These are phyloP conservation scores for Coniochaeta sp. DNA, from an alignment of 2,329 filamentous ascomycete species.

Conservation along the genomic window DNA sequence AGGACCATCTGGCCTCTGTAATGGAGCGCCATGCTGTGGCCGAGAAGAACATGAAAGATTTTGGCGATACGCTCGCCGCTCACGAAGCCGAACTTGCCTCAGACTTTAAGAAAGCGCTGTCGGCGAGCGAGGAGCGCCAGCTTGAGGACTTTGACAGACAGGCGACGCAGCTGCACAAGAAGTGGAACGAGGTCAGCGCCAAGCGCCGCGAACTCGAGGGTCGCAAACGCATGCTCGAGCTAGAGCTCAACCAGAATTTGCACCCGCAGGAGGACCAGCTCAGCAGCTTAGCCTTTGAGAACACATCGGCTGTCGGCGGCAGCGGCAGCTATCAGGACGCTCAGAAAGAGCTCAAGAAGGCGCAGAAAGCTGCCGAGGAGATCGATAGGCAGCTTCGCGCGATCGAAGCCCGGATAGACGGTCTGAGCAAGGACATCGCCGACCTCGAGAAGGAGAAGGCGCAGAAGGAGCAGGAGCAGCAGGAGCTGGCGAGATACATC, in stretches of 20 bases:
- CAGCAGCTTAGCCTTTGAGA: conserved; percentile 67
- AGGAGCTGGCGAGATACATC: conserved; percentile 70
- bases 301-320: conserved; percentile 46
- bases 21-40: conserved; percentile 57
- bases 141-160: conserved; percentile 63
- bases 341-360: conserved; percentile 73
- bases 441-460: conserved; percentile 48
- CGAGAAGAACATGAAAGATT: conserved; percentile 65
- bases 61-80: conserved; percentile 67
- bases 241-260: conserved; percentile 83
- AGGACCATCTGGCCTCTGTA: conserved; percentile 67
- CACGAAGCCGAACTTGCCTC: conserved; percentile 76
- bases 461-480: conserved; percentile 63
- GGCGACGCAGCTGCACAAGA: conserved; percentile 67
- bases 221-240: conserved; percentile 75
- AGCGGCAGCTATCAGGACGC: conserved; percentile 67
- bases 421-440: conserved; percentile 40
- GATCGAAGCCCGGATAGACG: conserved; percentile 64
- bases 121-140: conserved; percentile 71
- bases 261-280: conserved; percentile 83
- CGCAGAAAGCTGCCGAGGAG: conserved; percentile 58
- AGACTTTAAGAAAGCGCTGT: conserved; percentile 88
- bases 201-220: conserved; percentile 71
- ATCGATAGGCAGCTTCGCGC: conserved; percentile 65
- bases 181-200: conserved; percentile 68